phyloP scores from a whole-genome alignment of 352 stramenopile genomes.

The Pythium insidiosum region DNA sequence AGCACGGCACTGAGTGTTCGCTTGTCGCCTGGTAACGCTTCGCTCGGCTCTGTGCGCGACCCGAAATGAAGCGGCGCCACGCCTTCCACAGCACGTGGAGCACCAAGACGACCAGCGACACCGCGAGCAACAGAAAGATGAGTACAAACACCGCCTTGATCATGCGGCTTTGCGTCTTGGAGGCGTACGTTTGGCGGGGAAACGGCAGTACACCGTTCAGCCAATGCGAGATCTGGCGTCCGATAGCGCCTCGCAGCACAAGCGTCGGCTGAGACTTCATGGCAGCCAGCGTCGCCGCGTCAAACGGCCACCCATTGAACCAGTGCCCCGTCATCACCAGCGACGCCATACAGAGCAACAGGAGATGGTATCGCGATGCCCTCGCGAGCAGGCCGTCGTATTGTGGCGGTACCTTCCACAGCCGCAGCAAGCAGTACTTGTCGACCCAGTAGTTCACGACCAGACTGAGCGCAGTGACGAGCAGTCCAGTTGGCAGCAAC shows the following conservation, averaged over 20 bases:
- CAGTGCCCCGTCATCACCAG: slow-evolving; percentile 74
- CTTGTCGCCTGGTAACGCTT: slow-evolving; percentile 13
- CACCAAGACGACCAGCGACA: slow-evolving; percentile 7
- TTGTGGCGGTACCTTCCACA: slow-evolving; percentile 57
- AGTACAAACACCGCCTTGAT: slow-evolving; percentile 35
- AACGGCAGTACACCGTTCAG: slow-evolving; percentile 48
- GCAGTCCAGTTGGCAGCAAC: slow-evolving; percentile 44
- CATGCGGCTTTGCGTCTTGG: slow-evolving; percentile 29
- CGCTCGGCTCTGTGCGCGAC: neutral
- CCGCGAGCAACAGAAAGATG: slow-evolving; percentile 7
- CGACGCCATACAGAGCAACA: slow-evolving; percentile 49
- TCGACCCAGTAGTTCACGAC: slow-evolving; percentile 80
- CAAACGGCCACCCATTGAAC: slow-evolving; percentile 77
- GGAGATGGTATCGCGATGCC: slow-evolving; percentile 55
- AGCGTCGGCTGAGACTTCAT: slow-evolving; percentile 20
- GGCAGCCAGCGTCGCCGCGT: slow-evolving; percentile 21
- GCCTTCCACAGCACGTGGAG: slow-evolving; percentile 7
- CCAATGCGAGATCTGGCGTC: slow-evolving; percentile 19
- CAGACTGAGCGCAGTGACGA: slow-evolving; percentile 55
- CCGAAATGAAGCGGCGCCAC: slow-evolving; percentile 6
- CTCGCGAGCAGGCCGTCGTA: slow-evolving; percentile 57
- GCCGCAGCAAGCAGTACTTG: slow-evolving; percentile 74
- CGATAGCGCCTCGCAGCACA: too few relatives aligned
- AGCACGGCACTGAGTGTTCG: slow-evolving; percentile 38
- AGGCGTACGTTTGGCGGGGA: slow-evolving; percentile 26